Evolutionary conservation across 352 stramenopile species (phyloP).

Genomic region (Pythium aquatile): DNA sequence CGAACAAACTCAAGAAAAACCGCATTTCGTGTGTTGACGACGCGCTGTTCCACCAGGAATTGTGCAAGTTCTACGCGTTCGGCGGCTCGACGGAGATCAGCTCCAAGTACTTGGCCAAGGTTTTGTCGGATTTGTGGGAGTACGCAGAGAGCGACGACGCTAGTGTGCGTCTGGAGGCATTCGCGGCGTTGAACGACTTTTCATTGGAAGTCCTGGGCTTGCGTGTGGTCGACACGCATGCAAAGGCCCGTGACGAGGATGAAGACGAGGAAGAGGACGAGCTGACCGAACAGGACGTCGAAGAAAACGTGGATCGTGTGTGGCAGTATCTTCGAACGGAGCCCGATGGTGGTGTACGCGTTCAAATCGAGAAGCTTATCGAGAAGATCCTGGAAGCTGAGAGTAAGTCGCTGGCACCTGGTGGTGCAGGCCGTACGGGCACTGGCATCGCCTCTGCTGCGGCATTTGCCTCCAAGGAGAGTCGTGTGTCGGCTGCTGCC

Average conservation of each 20-base stretch:
- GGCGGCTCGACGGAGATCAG: constrained; percentile 38
- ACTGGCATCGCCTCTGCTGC: constrained; percentile 35
- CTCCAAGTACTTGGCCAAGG: constrained; percentile 39
- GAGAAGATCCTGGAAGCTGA: constrained; percentile 43
- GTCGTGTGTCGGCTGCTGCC: constrained; percentile 44
- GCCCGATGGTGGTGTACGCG: constrained; percentile 31
- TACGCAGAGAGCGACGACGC: constrained; percentile 33
- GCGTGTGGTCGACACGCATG: constrained; percentile 10
- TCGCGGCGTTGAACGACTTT: constrained; percentile 43
- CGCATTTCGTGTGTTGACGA: constrained; percentile 47
- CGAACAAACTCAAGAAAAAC: constrained; percentile 64
- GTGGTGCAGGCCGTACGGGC: constrained; percentile 39
- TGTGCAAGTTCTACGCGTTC: constrained; percentile 58
- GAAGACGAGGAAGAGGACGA: constrained; percentile 37
- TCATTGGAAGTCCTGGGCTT: constrained; percentile 48
- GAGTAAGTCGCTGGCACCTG: constrained; percentile 34
- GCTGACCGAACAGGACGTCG: constrained; percentile 34
- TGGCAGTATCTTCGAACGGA: constrained; percentile 39
- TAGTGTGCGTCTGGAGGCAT: constrained; percentile 44
- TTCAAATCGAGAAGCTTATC: constrained; percentile 39
- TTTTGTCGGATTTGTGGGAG: constrained; percentile 55
- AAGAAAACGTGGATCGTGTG: constrained; percentile 51
- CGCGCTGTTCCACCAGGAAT: constrained; percentile 50
- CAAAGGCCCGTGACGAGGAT: constrained; percentile 23
- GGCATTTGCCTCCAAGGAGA: constrained; percentile 33